These are phyloP conservation scores for Phialophora macrospora DNA, from an alignment of 2,329 filamentous ascomycete species.

Conservation along the genomic window DNA sequence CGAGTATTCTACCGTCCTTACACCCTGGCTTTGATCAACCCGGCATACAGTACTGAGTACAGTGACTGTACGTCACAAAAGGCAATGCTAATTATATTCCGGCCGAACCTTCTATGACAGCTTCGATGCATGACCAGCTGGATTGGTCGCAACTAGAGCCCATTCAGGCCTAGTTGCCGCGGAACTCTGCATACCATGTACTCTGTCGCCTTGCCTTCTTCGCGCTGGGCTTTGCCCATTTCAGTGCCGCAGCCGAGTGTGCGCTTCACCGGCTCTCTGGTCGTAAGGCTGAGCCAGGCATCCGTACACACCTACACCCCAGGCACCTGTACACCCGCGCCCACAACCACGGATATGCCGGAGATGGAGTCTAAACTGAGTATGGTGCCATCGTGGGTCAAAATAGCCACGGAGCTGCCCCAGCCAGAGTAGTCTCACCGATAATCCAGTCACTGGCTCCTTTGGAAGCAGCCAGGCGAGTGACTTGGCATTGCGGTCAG, in stretches of 20 bases:
- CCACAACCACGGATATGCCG: background rate
- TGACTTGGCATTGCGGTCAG: background rate
- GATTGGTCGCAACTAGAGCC: background rate
- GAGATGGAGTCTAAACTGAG: background rate
- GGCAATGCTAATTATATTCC: background rate
- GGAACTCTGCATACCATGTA: no score
- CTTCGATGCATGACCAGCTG: background rate
- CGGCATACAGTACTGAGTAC: no score
- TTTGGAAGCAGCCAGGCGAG: background rate
- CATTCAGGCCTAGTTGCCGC: background rate
- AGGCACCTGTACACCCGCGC: background rate
- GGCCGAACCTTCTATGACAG: background rate
- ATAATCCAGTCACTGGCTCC: background rate
- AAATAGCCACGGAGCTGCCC: background rate
- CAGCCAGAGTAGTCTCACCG: background rate
- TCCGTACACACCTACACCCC: background rate
- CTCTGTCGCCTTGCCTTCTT: background rate
- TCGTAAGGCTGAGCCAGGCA: background rate
- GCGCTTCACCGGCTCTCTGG: background rate
- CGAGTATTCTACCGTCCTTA: no score
- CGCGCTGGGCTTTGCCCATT: background rate
- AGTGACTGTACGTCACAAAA: no score
- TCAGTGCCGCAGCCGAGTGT: no score
- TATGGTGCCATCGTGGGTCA: background rate
- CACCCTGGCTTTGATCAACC: no score